These are phyloP conservation scores for Linnemannia zychae DNA, from an alignment of 192 early-diverging fungal genomes.

Conservation along the genomic window DNA sequence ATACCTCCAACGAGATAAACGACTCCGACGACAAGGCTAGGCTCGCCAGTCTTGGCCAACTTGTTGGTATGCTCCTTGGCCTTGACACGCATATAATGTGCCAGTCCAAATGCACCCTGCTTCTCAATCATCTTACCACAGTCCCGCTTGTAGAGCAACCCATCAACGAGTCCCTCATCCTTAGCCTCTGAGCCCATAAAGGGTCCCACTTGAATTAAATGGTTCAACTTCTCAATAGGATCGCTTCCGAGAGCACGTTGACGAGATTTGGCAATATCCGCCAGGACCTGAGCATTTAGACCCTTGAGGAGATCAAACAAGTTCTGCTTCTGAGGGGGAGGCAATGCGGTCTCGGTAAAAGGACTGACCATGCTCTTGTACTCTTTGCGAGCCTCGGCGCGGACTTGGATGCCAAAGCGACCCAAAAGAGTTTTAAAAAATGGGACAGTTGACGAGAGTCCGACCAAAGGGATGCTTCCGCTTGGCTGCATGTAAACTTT, in stretches of 20 bases:
- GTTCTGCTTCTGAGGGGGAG: conserved; percentile 71
- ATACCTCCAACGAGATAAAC: conserved; percentile 74
- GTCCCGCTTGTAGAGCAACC: conserved; percentile 63
- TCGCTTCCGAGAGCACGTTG: conserved; percentile 37
- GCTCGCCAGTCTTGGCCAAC: conserved; percentile 35
- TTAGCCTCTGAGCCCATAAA: conserved; percentile 65
- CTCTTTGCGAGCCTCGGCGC: conserved; percentile 67
- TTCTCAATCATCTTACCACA: conserved; percentile 55
- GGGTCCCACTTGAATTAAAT: conserved; percentile 69
- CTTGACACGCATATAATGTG: conserved; percentile 53
- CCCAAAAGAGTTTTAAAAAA: conserved; percentile 74
- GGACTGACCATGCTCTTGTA: conserved; percentile 70
- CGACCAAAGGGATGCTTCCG: conserved; percentile 70
- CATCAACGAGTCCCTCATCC: conserved; percentile 66
- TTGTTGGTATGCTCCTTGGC: conserved; percentile 43
- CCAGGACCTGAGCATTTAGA: conserved; percentile 67
- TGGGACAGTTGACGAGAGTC: conserved; percentile 61
- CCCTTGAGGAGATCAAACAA: conserved; percentile 61
- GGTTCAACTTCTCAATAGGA: conserved; percentile 57
- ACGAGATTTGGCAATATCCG: conserved; percentile 64
- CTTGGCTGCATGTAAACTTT: conserved; percentile 73
- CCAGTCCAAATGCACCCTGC: conserved; percentile 43
- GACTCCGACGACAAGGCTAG: conserved; percentile 70
- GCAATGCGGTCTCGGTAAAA: conserved; percentile 65
- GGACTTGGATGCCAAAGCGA: conserved; percentile 66